Conservation (phyloP, 139 green algal species). For the Chlorella sp. region DNA sequence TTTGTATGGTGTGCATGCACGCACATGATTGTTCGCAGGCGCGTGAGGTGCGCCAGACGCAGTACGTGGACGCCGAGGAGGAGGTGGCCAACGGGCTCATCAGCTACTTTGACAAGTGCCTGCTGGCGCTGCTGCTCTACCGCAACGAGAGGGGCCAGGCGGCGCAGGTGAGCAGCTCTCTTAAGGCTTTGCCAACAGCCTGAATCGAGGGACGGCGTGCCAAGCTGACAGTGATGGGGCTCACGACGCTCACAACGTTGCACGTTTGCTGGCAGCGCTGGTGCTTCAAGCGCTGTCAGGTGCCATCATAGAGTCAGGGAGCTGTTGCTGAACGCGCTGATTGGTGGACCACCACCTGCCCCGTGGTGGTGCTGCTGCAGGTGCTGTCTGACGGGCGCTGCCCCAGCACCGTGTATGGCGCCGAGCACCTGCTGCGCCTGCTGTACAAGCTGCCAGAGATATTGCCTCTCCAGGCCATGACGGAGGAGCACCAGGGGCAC, state of each 20-base stretch:
- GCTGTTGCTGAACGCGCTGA: no score
- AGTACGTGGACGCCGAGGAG: conserved; percentile 19
- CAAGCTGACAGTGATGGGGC: no score
- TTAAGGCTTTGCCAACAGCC: no score
- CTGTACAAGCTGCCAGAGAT: conserved; percentile 85
- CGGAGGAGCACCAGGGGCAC: conserved; percentile 21
- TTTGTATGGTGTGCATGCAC: no score
- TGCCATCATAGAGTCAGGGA: no score
- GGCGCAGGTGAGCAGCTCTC: conserved; percentile 15
- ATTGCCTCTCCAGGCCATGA: conserved; percentile 8
- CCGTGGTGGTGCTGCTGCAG: no score
- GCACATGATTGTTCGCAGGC: no score
- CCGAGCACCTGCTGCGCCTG: conserved; percentile 83
- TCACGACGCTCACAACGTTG: conserved; percentile 2
- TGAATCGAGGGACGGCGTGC: no score
- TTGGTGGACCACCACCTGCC: no score
- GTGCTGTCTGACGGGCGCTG: conserved; percentile 26
- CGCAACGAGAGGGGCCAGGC: conserved; percentile 53
- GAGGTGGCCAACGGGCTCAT: conserved; percentile 54
- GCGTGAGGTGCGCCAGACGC: conserved; percentile 2
- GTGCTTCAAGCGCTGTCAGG: no score
- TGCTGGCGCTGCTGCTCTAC: conserved; percentile 76
- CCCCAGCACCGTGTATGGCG: conserved; percentile 72
- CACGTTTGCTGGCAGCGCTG: neutral
- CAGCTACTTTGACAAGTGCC: conserved; percentile 80